phyloP scores from a whole-genome alignment of 768 basidiomycete species.

The Rhodotorula graminis region DNA sequence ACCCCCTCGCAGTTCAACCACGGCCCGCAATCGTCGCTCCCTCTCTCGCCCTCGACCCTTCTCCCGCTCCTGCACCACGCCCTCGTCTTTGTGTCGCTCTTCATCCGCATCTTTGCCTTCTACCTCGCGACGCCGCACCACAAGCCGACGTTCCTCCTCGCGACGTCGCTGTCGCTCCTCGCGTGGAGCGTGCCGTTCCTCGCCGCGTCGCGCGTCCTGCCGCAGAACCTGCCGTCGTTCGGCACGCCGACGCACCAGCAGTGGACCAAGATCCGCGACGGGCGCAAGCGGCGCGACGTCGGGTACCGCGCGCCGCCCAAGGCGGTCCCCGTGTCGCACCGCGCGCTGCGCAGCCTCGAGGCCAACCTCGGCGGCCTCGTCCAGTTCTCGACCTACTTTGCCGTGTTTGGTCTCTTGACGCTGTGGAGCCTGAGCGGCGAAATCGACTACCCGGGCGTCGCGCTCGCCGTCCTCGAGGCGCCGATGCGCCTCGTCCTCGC shows the following conservation, averaged over 20 bases:
- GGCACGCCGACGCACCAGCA: constrained; percentile 36
- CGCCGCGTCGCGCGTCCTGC: constrained; percentile 39
- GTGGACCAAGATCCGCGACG: constrained; percentile 57
- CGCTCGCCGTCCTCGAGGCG: background rate
- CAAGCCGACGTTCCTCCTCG: constrained; percentile 25
- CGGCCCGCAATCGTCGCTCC: constrained; percentile 31
- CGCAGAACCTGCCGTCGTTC: constrained; percentile 38
- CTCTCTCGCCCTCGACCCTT: constrained; percentile 36
- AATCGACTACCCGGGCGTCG: constrained; percentile 33
- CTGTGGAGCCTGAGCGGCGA: constrained; percentile 36
- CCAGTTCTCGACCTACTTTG: constrained; percentile 38
- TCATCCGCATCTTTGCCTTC: constrained; percentile 27
- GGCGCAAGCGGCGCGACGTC: constrained; percentile 57
- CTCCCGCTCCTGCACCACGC: constrained; percentile 37
- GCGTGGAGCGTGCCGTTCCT: constrained; percentile 38
- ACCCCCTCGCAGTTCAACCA: background rate
- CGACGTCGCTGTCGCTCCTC: constrained; percentile 35
- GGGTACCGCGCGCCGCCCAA: constrained; percentile 48
- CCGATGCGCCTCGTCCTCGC: too few species aligned
- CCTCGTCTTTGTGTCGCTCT: constrained; percentile 33
- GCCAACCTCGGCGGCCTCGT: constrained; percentile 38
- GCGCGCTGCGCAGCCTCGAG: constrained; percentile 36
- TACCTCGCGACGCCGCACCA: constrained; percentile 21
- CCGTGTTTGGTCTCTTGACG: constrained; percentile 27
- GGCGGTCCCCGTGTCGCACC: constrained; percentile 30